These are phyloP conservation scores for Botrytis porri DNA, from an alignment of 2,329 filamentous ascomycete genomes.

Conservation along the genomic window DNA sequence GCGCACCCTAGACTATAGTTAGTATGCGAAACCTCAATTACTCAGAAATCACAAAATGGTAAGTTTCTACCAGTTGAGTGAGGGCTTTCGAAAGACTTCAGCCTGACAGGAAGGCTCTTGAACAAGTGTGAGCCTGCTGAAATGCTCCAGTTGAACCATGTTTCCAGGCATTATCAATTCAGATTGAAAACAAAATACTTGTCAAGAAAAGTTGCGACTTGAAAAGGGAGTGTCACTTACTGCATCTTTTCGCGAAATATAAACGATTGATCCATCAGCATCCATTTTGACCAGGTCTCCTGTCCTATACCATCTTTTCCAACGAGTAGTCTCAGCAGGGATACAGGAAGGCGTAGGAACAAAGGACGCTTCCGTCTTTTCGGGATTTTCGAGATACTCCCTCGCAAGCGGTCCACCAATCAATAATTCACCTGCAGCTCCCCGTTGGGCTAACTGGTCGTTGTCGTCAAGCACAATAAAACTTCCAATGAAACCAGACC, in stretches of 20 bases:
- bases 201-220: too few species aligned
- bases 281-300: constrained; percentile 58
- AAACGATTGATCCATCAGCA: constrained; percentile 49
- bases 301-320: constrained; percentile 54
- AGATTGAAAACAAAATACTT: background rate
- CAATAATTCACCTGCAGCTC: constrained; percentile 41
- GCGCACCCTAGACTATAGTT: constrained; percentile 33
- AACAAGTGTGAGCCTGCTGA: background rate
- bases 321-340: constrained; percentile 33
- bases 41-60: background rate
- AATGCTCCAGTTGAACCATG: background rate
- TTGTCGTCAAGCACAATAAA: constrained; percentile 2
- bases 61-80: background rate
- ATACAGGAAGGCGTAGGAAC: constrained; percentile 50
- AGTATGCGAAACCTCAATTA: background rate
- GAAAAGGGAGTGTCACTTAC: background rate
- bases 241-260: constrained; percentile 61
- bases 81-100: background rate
- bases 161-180: background rate
- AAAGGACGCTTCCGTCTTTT: constrained; percentile 40
- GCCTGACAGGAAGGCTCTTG: background rate
- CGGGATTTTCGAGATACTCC: constrained; percentile 42
- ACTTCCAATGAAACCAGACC: constrained; percentile 4
- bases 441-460: constrained; percentile 36
- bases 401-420: constrained; percentile 41